Evolutionary conservation across 495 filamentous ascomycete species (phyloP).

Genomic region (Massariosphaeria phaeospora): DNA sequence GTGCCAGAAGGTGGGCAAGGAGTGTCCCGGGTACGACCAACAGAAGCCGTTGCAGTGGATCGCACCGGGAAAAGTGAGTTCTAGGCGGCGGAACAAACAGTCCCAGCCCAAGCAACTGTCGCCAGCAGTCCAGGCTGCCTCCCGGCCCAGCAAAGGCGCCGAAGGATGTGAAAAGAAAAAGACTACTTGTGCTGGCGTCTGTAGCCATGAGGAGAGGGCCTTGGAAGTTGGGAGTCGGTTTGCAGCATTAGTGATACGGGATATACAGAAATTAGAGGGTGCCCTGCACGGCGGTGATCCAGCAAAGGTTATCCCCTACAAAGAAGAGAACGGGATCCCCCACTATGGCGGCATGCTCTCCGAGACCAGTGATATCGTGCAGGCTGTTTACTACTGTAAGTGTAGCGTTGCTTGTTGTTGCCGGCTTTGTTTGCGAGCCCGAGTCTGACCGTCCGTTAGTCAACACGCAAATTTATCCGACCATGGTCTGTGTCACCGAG

Average conservation of each 20-base stretch:
- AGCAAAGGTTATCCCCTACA: no score
- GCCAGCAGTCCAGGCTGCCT: neutral
- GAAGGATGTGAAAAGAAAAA: no score
- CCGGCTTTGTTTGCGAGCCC: neutral
- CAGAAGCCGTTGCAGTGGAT: slow-evolving; percentile 22
- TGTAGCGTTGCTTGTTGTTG: neutral
- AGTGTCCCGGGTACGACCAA: slow-evolving; percentile 16
- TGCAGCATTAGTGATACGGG: no score
- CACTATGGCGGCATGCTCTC: no score
- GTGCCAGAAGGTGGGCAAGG: slow-evolving; percentile 6
- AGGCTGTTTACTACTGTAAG: slow-evolving; percentile 17
- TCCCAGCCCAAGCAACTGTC: neutral
- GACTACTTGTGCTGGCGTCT: no score
- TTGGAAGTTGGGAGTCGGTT: no score
- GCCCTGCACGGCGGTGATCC: no score
- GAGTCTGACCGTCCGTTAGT: neutral
- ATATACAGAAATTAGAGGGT: no score
- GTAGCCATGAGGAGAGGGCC: no score
- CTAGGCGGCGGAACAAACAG: neutral
- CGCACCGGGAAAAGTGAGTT: slow-evolving; percentile 12
- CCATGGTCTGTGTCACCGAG: neutral
- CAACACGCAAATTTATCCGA: slow-evolving; percentile 10
- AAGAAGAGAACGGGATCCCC: no score
- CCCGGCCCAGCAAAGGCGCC: no score
- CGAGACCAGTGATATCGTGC: slow-evolving; percentile 12